phyloP scores from a whole-genome alignment of 306 rosid genomes.

The Vigna radiata region DNA sequence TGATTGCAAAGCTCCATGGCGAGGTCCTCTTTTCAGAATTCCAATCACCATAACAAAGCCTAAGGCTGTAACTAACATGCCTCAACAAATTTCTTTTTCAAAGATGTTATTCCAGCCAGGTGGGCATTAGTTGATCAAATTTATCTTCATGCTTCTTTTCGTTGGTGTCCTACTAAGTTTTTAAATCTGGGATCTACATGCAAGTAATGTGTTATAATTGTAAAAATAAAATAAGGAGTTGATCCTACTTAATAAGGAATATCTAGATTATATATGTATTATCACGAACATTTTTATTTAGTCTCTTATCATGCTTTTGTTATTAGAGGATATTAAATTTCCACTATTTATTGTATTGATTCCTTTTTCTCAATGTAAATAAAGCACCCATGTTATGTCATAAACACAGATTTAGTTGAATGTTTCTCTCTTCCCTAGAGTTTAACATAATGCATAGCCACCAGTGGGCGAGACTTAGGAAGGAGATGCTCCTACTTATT shows the following conservation, averaged over 20 bases:
- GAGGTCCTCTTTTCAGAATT: conserved; percentile 95
- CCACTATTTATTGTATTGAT: no score
- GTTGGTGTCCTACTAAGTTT: conserved; percentile 30
- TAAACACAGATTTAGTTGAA: no score
- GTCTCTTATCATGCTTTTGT: no score
- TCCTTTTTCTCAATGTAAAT: no score
- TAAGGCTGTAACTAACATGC: conserved; percentile 59
- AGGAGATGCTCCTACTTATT: conserved; percentile 28
- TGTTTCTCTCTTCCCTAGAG: no score
- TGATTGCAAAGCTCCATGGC: conserved; percentile 97
- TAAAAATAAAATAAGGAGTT: no score
- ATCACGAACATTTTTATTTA: no score
- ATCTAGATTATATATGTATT: no score
- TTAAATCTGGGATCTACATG: conserved; percentile 11
- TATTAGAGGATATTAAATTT: no score
- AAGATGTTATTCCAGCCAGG: conserved; percentile 88
- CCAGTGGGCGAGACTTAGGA: conserved; percentile 1
- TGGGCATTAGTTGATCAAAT: conserved; percentile 41
- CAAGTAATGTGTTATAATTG: not conserved
- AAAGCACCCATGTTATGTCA: no score
- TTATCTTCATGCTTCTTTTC: conserved; percentile 39
- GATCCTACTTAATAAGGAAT: no score
- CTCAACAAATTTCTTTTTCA: conserved; percentile 72
- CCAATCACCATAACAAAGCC: conserved; percentile 93
- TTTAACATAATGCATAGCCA: not conserved